phyloP scores from a whole-genome alignment of 192 early-diverging fungal genomes.

The Phycomyces nitens region DNA sequence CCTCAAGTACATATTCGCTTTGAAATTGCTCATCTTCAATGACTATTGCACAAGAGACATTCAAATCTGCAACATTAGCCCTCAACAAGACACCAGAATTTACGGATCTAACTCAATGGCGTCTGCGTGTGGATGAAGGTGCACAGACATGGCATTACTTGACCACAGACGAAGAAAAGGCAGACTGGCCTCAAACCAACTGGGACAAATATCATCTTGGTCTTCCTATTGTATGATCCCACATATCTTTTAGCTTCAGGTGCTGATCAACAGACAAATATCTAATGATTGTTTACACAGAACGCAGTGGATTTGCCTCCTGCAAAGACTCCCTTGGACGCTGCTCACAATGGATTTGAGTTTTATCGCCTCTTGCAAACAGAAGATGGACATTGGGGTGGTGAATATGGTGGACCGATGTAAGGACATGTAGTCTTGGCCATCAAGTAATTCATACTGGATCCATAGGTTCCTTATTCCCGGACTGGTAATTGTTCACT shows the following conservation, averaged over 20 bases:
- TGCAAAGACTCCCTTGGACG: conserved; percentile 68
- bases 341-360: conserved; percentile 88
- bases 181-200: conserved; percentile 70
- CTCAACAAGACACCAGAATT: conserved; percentile 22
- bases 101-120: conserved; percentile 85
- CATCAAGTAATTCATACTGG: background rate
- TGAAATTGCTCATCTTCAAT: too few species aligned
- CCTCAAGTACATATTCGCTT: too few species aligned
- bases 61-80: conserved; percentile 18
- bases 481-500: conserved; percentile 84
- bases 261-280: conserved; percentile 1
- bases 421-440: background rate
- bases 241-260: background rate
- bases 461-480: conserved; percentile 74
- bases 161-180: conserved; percentile 43
- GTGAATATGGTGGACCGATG: conserved; percentile 96
- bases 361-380: conserved; percentile 89
- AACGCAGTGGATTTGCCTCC: conserved; percentile 50
- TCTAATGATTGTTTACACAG: conserved; percentile 19
- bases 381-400: conserved; percentile 91
- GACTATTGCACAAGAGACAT: background rate
- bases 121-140: conserved; percentile 80
- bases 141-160: conserved; percentile 92
- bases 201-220: conserved; percentile 91
- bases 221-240: conserved; percentile 44